Base-by-base conservation (phyloP, 2,329 filamentous ascomycete genomes). In the Scedosporium minutisporum region DNA sequence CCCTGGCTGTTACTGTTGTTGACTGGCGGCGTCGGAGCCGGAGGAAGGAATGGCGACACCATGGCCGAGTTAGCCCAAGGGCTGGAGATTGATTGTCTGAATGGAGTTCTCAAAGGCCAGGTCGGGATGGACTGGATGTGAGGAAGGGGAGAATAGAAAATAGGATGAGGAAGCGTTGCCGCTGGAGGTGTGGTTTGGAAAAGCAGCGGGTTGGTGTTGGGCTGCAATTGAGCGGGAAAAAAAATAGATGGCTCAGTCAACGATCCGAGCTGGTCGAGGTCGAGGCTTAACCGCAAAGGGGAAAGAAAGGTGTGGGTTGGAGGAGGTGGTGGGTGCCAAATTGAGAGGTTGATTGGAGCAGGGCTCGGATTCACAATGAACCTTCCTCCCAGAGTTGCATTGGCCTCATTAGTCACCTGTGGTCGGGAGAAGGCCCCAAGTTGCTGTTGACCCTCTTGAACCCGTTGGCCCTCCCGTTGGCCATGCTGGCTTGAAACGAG, bases 21-120 rank as follows among this genome's bases (percentile, higher is more conserved):
- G 66, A 75, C 72, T 60, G 77, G 77, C 65, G 77, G 77, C 69
- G 79, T 81, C 63, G 80, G 81, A 63, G 82, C 82, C 65, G 80
- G 77, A 61, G 79, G 80, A 67, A 83, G 74, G 69, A 77, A 74
- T 64, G 64, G 60, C 61, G 64, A 57, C 55, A 63, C 48, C 62
- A 60, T 63, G 38, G 58, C 58, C 58, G 38, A 60, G 7, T 25
- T 44, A 57, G 60, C 60, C 60, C 60, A 62, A 27, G 53, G 60
- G 51, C 60, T 58, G 41, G 53, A 46, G 53, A 62, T 10, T 27
- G 16, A 18, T 57, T 41, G 27, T 12, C 38, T 16, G 14, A 29
- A 48, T 25, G 25, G 25, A 7, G n/a, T 5, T 18, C 44, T 62
- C 29, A 16, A 38, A 62, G 51, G 38, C 53, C 51, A 48, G 60